These are phyloP conservation scores for Cyclanthera cordifolia DNA, from an alignment of 306 rosid species.

Conservation along the genomic window DNA sequence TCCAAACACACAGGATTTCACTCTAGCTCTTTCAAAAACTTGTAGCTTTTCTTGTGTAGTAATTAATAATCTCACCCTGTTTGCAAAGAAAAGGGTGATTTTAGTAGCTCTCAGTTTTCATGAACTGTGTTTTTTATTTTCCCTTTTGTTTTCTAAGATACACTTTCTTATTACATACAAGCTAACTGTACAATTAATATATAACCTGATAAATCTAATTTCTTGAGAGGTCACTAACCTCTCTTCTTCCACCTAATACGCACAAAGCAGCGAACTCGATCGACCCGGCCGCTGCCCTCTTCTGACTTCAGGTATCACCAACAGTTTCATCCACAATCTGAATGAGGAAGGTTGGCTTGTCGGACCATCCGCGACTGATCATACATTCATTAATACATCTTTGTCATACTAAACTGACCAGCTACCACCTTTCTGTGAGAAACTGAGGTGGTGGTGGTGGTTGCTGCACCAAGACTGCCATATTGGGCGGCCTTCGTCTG, in stretches of 20 bases:
- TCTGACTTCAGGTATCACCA: not conserved
- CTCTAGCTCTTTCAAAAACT: too few relatives aligned
- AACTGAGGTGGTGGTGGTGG: slow-evolving; percentile 30
- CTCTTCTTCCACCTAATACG: not conserved
- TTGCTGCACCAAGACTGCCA: slow-evolving; percentile 37
- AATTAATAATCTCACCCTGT: too few relatives aligned
- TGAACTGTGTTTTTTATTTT: not conserved
- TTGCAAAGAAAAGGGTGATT: not conserved
- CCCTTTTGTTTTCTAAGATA: slow-evolving; percentile 4
- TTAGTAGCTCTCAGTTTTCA: not conserved
- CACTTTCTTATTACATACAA: slow-evolving; percentile 16
- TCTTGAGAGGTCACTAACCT: slow-evolving; percentile 12
- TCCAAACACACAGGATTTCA: too few relatives aligned
- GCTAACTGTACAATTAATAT: slow-evolving; percentile 21
- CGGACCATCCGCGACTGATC: not conserved
- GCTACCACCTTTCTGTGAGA: slow-evolving; percentile 57
- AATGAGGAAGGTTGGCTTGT: not conserved
- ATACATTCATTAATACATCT: slow-evolving; percentile 33
- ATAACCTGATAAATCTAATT: slow-evolving; percentile 19
- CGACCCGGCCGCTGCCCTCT: not conserved
- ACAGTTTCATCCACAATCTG: not conserved
- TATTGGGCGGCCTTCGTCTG: slow-evolving; percentile 50
- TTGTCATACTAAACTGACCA: slow-evolving; percentile 61
- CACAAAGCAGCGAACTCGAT: not conserved
- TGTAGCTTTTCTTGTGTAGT: too few relatives aligned